A percentile compares a stretch with the other conserved stretches of the same genome.
Conservation (phyloP, 108 stramenopile genomes). For the Aurantiochytrium sp. region DNA sequence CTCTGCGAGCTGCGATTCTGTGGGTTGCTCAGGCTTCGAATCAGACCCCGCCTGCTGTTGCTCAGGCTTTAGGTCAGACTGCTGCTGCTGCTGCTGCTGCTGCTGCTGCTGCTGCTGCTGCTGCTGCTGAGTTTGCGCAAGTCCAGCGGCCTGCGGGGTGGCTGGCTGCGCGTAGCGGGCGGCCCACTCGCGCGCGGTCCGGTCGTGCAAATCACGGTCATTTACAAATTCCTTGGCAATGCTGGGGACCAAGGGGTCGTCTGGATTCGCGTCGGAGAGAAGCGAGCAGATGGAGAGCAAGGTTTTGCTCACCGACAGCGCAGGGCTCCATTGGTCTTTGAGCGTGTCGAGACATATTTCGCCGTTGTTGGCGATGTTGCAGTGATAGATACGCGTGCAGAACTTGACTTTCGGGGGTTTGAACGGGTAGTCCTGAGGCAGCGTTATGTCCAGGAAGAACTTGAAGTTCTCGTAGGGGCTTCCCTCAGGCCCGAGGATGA, state of each 20-base stretch:
- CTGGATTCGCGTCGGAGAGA: slow-evolving; percentile 93
- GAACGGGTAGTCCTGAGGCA: slow-evolving; percentile 68
- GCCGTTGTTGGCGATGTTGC: slow-evolving; percentile 97
- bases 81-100: no score
- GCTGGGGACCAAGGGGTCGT: slow-evolving; percentile 73
- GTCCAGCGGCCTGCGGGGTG: background rate
- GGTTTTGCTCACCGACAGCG: slow-evolving; percentile 95
- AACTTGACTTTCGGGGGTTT: slow-evolving; percentile 94
- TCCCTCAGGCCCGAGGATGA: background rate
- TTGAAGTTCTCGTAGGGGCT: background rate
- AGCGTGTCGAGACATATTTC: slow-evolving; percentile 98
- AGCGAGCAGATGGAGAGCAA: slow-evolving; percentile 95
- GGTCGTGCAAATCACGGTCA: slow-evolving; percentile 49
- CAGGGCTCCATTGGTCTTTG: slow-evolving; percentile 99
- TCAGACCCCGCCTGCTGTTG: no score
- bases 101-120: no score
- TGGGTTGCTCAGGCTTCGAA: no score
- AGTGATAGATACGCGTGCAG: slow-evolving; percentile 93
- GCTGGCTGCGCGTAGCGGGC: slow-evolving; percentile 26
- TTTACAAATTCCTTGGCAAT: slow-evolving; percentile 57
- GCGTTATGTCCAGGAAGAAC: background rate
- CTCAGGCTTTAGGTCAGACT: no score
- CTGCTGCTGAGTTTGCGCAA: background rate
- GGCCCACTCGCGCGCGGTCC: slow-evolving; percentile 61
- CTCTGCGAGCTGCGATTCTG: no score